phyloP scores from a whole-genome alignment of 2,329 filamentous ascomycete genomes.

The Colletotrichum gloeosporioides region DNA sequence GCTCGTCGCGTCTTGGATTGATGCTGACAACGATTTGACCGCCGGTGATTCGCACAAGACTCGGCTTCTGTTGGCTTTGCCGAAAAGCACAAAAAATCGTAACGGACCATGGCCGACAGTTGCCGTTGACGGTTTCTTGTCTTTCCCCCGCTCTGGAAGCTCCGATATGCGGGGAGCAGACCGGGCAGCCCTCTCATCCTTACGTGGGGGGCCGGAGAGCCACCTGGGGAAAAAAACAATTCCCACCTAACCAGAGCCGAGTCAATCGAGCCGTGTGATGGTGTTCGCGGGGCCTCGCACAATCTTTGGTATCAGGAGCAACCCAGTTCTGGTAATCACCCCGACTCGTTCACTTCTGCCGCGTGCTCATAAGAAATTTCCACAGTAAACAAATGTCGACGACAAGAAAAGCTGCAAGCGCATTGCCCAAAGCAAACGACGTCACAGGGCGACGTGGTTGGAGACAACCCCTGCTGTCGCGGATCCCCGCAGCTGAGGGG shows the following conservation, averaged over 20 bases:
- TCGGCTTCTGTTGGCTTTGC: background rate
- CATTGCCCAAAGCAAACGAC: background rate
- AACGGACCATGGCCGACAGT: background rate
- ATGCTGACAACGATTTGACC: background rate
- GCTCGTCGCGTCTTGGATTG: background rate
- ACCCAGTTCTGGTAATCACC: background rate
- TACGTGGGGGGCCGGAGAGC: background rate
- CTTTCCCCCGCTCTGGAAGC: background rate
- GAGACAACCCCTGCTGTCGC: background rate
- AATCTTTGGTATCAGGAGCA: background rate
- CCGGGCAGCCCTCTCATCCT: background rate
- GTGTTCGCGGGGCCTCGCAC: background rate
- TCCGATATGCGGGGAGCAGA: conserved; percentile 9
- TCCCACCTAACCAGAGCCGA: background rate
- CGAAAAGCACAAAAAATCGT: background rate
- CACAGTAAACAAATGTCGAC: background rate
- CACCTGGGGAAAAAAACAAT: background rate
- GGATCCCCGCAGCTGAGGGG: conserved; percentile 9
- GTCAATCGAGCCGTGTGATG: background rate
- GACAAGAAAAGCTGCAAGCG: background rate
- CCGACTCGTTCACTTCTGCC: background rate
- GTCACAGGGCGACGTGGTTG: background rate
- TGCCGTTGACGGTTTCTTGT: background rate
- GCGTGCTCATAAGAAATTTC: background rate
- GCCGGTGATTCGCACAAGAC: background rate